Evolutionary conservation across 2,329 filamentous ascomycete genomes (phyloP), one percentile per base, ranked within the genome.

Genomic region (Pseudomassariella vexata): DNA sequence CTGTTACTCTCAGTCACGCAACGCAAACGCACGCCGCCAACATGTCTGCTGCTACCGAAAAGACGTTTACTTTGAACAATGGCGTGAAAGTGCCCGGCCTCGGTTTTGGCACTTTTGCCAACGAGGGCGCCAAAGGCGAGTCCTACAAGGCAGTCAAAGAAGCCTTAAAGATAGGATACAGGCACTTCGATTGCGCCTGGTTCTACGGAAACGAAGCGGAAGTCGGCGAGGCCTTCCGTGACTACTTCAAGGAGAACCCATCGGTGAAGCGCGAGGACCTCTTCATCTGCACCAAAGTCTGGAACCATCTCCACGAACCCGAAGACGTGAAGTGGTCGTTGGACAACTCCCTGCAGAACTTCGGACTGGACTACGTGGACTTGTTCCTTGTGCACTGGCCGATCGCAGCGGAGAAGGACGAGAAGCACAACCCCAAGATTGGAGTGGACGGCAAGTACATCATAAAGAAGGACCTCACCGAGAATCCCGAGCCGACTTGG

Each of bases 201-300:
- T 80, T 78, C 42, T 86, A 86, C 56, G 70, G 73, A 48, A 86
- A 86, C 53, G 82, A 79, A 50, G 57, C 56, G 8, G 75, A 79
- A 50, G 72, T 79, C 21, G 75, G 76, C 31, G 56, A 66, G 16
- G 75, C 68, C 14, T 67, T 79, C 45, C 65, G 65, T 34, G 69
- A 63, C 45, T 62, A 61, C 45, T 48, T 57, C 17, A 48, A 44
- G 42, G 48, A 53, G 35, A 57, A 53, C 50, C 43, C 53, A 7
- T 67, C 66, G 1, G 63, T 75, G 6, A 64, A 68, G 33, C 63
- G 71, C 17, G 57, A 64, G 30, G 63, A 75, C 39, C 63, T 76
- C 46, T 76, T 70, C 63, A 52, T 76, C 36, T 82, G 77, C 37
- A 81, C 77, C 40, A 85, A 84, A 62, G 68, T 84, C 24, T 79